phyloP scores from a whole-genome alignment of 2,329 filamentous ascomycete genomes.

The Neonectria hederae region DNA sequence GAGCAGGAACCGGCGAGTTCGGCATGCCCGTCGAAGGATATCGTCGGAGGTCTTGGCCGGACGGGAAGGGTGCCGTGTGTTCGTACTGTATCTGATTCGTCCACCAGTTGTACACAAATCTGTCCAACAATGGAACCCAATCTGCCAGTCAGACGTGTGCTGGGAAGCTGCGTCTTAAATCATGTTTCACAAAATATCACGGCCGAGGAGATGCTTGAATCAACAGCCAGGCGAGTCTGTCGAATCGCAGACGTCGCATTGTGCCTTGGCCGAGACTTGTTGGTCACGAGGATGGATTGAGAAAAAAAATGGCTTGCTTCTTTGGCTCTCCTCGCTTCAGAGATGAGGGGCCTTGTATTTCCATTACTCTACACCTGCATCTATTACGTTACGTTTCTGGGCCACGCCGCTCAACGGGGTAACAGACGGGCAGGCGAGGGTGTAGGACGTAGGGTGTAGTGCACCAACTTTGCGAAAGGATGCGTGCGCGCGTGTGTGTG shows the following conservation, averaged over 20 bases:
- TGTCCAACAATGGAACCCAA: background rate
- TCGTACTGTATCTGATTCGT: background rate
- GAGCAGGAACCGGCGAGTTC: constrained; percentile 6
- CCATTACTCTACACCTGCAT: constrained; percentile 40
- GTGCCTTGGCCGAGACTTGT: constrained; percentile 22
- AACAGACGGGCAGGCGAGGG: background rate
- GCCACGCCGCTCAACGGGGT: constrained; percentile 15
- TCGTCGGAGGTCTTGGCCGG: background rate
- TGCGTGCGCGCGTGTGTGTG: constrained; percentile 7
- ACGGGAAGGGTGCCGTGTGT: background rate
- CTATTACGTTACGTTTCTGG: constrained; percentile 42
- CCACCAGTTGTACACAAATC: background rate
- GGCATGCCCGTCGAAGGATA: constrained; percentile 13
- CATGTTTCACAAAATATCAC: background rate
- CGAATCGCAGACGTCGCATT: constrained; percentile 35
- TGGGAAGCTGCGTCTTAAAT: background rate
- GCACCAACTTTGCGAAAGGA: constrained; percentile 2
- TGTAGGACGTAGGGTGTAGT: constrained; percentile 2
- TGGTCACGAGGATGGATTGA: constrained; percentile 35
- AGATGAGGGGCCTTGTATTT: constrained; percentile 32
- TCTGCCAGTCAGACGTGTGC: too few relatives aligned
- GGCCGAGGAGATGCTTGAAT: constrained; percentile 21
- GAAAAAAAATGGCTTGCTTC: constrained; percentile 25
- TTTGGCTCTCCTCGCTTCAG: constrained; percentile 23
- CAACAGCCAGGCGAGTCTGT: constrained; percentile 29